Conservation (phyloP, 306 rosid genomes). For the Vigna reflexopilosa region DNA sequence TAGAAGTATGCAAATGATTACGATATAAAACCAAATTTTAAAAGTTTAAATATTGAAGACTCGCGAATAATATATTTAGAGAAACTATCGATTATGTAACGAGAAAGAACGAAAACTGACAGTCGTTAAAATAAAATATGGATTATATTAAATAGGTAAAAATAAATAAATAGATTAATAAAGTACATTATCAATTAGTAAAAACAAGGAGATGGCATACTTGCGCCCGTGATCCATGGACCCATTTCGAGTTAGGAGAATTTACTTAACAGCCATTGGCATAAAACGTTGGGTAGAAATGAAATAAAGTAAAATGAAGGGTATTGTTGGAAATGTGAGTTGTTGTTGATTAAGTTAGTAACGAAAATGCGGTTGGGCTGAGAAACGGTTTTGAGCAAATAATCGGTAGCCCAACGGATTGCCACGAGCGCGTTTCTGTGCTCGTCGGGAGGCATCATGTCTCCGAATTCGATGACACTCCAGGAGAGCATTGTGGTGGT, state of each 20-base stretch:
- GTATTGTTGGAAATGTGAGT: no score
- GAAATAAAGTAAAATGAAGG: not conserved
- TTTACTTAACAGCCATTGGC: not conserved
- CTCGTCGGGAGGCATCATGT: constrained; percentile 76
- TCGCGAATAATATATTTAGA: no score
- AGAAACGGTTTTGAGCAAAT: constrained; percentile 80
- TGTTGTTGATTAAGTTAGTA: not conserved
- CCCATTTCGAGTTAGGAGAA: not conserved
- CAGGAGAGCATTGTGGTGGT: constrained; percentile 92
- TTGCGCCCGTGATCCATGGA: not conserved
- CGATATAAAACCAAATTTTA: no score
- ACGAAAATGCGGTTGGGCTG: constrained; percentile 91
- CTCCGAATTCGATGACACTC: constrained; percentile 93
- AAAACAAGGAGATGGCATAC: not conserved
- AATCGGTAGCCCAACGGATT: constrained; percentile 88
- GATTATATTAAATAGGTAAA: not conserved
- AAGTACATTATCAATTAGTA: not conserved
- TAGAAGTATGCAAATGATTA: no score
- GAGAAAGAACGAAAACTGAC: not conserved
- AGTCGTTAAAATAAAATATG: not conserved
- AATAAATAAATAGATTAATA: not conserved
- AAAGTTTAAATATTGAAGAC: no score
- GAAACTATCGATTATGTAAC: not conserved
- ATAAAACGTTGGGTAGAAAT: not conserved
- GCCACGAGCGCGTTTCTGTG: constrained; percentile 66